These are phyloP conservation scores for Dendrobium huoshanense DNA, from an alignment of 106 monocot species.

Conservation along the genomic window DNA sequence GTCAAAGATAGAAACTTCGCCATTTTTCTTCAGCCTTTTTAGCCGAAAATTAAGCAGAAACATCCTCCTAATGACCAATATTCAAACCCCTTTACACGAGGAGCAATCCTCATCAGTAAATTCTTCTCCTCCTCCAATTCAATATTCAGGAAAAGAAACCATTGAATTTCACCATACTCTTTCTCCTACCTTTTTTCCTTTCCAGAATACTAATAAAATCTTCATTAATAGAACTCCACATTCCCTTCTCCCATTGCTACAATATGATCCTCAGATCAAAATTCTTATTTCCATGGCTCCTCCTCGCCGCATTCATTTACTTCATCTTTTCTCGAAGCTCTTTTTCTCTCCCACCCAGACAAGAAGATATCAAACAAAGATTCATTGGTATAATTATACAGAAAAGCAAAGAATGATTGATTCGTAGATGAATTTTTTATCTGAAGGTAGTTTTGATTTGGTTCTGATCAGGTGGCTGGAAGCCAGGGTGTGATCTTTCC, in stretches of 20 bases:
- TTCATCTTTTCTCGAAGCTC: background rate
- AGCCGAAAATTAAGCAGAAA: background rate
- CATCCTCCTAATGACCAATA: background rate
- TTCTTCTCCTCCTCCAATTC: background rate
- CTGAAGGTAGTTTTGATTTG: background rate
- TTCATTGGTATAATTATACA: background rate
- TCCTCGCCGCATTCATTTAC: background rate
- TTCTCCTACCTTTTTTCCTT: background rate
- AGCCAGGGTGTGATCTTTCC: constrained; percentile 23
- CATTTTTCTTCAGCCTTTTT: background rate
- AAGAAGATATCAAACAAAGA: background rate
- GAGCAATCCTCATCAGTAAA: no score
- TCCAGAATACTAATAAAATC: background rate
- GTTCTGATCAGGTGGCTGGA: background rate
- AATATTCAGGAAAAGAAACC: background rate
- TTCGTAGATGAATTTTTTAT: background rate
- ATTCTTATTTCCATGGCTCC: background rate
- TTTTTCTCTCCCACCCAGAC: background rate
- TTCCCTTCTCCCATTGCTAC: constrained; percentile 2
- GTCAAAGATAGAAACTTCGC: background rate
- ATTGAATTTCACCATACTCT: background rate
- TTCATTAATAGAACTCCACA: background rate
- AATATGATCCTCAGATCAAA: constrained; percentile 7
- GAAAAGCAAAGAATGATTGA: background rate
- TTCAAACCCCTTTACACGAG: background rate